Conservation (phyloP, 2,329 filamentous ascomycete species). For the Scedosporium dehoogii region DNA sequence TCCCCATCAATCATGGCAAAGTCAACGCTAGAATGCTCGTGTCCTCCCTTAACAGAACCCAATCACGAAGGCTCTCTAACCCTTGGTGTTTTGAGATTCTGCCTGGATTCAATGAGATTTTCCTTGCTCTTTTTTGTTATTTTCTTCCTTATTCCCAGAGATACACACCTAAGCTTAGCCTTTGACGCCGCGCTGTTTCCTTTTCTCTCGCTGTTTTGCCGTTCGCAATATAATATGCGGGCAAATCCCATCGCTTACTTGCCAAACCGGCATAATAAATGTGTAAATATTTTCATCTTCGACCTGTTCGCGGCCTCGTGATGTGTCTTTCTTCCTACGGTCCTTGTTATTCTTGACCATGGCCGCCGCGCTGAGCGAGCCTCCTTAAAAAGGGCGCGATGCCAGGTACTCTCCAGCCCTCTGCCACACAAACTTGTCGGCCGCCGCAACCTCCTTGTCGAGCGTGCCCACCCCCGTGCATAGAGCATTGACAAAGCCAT, state of each 20-base stretch:
- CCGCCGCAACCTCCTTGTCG: conserved; percentile 34
- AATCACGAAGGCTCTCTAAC: too few relatives aligned
- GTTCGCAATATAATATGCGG: neutral
- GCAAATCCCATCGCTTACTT: neutral
- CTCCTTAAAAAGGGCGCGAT: conserved; percentile 27
- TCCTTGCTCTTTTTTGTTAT: neutral
- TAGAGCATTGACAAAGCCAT: conserved; percentile 48
- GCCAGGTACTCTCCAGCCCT: conserved; percentile 45
- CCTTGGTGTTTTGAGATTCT: too few relatives aligned
- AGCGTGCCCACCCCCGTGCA: conserved; percentile 29
- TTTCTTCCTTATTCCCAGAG: neutral
- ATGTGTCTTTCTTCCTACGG: neutral
- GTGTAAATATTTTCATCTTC: neutral
- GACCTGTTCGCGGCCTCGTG: neutral
- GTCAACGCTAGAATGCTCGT: too few relatives aligned
- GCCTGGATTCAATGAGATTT: too few relatives aligned
- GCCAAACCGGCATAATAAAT: neutral
- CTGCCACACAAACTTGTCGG: conserved; percentile 42
- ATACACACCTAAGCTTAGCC: neutral
- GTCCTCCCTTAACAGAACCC: too few relatives aligned
- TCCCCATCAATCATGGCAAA: too few relatives aligned
- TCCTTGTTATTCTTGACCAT: neutral
- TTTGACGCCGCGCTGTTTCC: neutral
- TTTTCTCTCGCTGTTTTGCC: neutral
- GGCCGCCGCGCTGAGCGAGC: neutral